Base-by-base conservation (phyloP, 2,329 filamentous ascomycete genomes). In the Aureobasidium sp. region DNA sequence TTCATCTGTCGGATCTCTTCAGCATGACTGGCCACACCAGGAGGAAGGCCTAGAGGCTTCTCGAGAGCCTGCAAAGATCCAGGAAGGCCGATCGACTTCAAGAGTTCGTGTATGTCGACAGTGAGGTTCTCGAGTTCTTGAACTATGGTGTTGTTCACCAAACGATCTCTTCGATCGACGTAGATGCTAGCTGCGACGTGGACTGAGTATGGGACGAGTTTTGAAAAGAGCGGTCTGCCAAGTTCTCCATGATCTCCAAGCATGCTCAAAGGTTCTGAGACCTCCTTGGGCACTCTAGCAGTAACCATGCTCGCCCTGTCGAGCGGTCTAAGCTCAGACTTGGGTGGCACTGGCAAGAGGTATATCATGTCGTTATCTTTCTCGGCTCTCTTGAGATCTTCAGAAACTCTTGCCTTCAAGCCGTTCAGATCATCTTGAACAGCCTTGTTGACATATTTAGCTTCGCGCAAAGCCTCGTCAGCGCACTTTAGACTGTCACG, bases 281-380 rank as follows among this genome's bases (percentile, higher is more conserved):
- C 84, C 70, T 97, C 90, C 25, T 87, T 86, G 0, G 94, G 92
- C 1, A 91, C 81, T 63, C 87, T 87, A 1, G 90, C 79, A 15
- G 86, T 78, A 0, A 95, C 93, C 93, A 99, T 96, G 64, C 86
- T 90, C 11, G 91, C 93, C 63, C 93, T 83, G 63, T 95, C 91
- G 6, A 99, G 83, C 3, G 87, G 84, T 73, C 88, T 91, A 48
- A 99, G 81, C 70, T 97, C 92, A 3, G 90, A 85, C 69, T 97
- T 97, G 11, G 91, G 85, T 3, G 93, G 91, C 1, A 97, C 91
- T 1, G 88, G 82, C 57, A 89, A 84, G 3, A 97, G 78, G 71
- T 97, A 99, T 16, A 99, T 97, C 68, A 96, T 81, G 72, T 99
- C 93, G 67, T 99, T 99, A 71, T 99, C 94, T 73, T 90, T 95